These are phyloP conservation scores for Colletotrichum filicis DNA, from an alignment of 2,329 filamentous ascomycete species.

Conservation along the genomic window DNA sequence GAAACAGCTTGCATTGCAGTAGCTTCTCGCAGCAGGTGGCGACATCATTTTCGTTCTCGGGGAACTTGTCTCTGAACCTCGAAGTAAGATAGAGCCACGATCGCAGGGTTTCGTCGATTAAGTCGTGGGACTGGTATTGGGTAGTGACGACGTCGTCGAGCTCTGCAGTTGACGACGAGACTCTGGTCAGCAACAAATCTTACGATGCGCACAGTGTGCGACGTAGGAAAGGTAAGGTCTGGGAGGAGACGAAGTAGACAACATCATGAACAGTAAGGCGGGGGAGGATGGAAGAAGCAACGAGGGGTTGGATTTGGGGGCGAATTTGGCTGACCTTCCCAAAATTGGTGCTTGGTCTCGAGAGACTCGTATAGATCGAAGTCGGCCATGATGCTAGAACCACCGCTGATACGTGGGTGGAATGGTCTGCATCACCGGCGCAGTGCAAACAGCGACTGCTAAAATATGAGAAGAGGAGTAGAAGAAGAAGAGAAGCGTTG, in stretches of 20 bases:
- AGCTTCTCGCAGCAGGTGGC: slow-evolving; percentile 83
- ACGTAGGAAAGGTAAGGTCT: not conserved
- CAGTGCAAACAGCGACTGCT: not conserved
- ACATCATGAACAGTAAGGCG: not conserved
- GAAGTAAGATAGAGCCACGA: slow-evolving; percentile 84
- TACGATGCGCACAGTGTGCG: not conserved
- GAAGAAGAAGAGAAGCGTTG: no score
- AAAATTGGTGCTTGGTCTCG: slow-evolving; percentile 88
- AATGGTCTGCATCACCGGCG: slow-evolving; percentile 28
- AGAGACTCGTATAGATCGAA: slow-evolving; percentile 75
- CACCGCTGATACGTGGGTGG: not conserved
- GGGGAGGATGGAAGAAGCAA: slow-evolving; percentile 24
- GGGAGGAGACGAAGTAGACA: not conserved
- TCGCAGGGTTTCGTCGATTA: slow-evolving; percentile 86
- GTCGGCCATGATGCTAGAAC: slow-evolving; percentile 61
- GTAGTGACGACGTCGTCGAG: slow-evolving; percentile 58
- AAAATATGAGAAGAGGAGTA: not conserved
- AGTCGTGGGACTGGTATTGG: slow-evolving; percentile 63
- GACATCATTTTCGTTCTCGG: slow-evolving; percentile 82
- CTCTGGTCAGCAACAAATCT: slow-evolving; percentile 18
- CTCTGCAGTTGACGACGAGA: slow-evolving; percentile 47
- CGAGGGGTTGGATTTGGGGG: not conserved
- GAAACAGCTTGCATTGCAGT: slow-evolving; percentile 80
- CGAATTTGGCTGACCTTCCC: slow-evolving; percentile 72
- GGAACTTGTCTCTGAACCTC: slow-evolving; percentile 79